Evolutionary conservation across 805 yeast genomes (phyloP).

Genomic region (Wickerhamiella kurtzmanii): DNA sequence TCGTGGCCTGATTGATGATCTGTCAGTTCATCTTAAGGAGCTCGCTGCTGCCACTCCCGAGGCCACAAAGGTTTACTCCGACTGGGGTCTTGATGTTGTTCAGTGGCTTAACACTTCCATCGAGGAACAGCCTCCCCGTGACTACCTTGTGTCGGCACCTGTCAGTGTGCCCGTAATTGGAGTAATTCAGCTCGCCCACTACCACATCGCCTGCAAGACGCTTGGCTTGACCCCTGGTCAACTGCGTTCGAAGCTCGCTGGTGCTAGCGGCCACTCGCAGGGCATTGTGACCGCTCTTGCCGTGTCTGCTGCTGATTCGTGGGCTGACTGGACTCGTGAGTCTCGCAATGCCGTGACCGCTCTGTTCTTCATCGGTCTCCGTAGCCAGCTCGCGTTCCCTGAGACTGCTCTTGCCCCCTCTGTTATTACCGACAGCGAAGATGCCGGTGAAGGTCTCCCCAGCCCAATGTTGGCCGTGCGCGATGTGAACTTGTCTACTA

Average conservation of each 20-base stretch:
- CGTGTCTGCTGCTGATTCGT: constrained; percentile 62
- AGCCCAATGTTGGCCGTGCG: constrained; percentile 95
- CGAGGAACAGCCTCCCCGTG: constrained; percentile 76
- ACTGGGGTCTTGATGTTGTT: constrained; percentile 69
- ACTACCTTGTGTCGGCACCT: constrained; percentile 80
- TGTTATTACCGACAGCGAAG: constrained; percentile 79
- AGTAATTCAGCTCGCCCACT: constrained; percentile 88
- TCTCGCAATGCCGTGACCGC: constrained; percentile 69
- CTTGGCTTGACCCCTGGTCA: constrained; percentile 86
- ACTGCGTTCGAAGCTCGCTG: constrained; percentile 45
- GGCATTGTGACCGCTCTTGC: constrained; percentile 82
- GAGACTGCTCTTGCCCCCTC: constrained; percentile 89
- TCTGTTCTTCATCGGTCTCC: constrained; percentile 84
- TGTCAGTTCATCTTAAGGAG: constrained; percentile 53
- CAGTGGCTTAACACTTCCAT: constrained; percentile 70
- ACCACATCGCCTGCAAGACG: constrained; percentile 71
- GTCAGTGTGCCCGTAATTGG: constrained; percentile 96
- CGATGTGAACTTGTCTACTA: constrained; percentile 70
- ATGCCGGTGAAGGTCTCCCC: constrained; percentile 91
- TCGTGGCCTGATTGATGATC: constrained; percentile 52
- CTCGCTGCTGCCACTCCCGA: constrained; percentile 61
- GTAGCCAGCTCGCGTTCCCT: constrained; percentile 84
- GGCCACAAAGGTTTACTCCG: constrained; percentile 79
- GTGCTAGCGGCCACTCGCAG: constrained; percentile 35
- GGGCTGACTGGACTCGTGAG: constrained; percentile 68